phyloP scores from a whole-genome alignment of 2,329 filamentous ascomycete genomes.

The Lasiodiplodia gonubiensis region DNA sequence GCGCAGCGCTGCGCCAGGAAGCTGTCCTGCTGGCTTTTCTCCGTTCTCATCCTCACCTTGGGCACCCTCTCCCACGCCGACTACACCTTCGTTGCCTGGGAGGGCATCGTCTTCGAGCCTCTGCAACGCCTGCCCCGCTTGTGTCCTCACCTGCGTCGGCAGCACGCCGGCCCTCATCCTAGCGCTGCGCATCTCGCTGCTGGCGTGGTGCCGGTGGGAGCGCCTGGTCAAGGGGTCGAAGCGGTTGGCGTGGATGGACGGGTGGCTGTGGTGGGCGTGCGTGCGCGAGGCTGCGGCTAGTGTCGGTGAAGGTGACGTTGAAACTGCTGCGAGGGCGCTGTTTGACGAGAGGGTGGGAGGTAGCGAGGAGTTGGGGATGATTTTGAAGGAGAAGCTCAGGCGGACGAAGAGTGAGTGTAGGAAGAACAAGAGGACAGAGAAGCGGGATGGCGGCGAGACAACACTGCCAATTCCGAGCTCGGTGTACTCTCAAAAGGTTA shows the following conservation, averaged over 20 bases:
- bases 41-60: too few relatives aligned
- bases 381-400: background rate
- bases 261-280: background rate
- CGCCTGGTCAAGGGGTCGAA: background rate
- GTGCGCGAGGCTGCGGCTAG: background rate
- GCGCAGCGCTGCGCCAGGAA: too few relatives aligned
- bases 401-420: background rate
- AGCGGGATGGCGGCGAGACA: background rate
- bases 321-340: background rate
- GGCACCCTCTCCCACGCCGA: too few relatives aligned
- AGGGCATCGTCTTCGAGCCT: background rate
- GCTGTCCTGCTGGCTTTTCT: too few relatives aligned
- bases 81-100: background rate
- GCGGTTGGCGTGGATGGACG: background rate
- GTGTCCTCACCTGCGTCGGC: background rate
- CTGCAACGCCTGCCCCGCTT: background rate
- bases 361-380: background rate
- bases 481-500: background rate
- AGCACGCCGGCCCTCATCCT: background rate
- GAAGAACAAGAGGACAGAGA: background rate
- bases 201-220: background rate
- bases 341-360: background rate
- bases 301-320: background rate
- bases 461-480: background rate
- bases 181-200: background rate